Base-by-base conservation (phyloP, 345 rosid species). In the Pseudoturritis turrita region DNA sequence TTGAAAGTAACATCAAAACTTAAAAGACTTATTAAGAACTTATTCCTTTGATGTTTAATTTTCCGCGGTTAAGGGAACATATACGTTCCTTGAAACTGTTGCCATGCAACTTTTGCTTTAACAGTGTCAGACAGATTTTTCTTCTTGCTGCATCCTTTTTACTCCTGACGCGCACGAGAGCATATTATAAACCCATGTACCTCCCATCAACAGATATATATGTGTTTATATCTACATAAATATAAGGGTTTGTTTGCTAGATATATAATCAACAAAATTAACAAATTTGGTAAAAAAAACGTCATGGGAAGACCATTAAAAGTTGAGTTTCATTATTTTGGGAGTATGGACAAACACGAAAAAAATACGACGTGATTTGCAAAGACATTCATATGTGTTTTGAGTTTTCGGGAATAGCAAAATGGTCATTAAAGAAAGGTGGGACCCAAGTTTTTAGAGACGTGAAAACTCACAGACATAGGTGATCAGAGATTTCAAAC, bases 91-190 rank as follows among this genome's bases (percentile, higher is more conserved):
- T 57, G 83, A 74, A 82, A 50, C 51, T 46, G 70, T 72, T 68
- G 80, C 74, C 87, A 68, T 80, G 89, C 85, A 78, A 74, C 87
- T 78, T 81, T 85, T 72, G 62, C 84, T 85, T 76, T 58, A 41
- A 39, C 63, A 62, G 37, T 61, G 57, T 47, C 62, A 66, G 45
- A 36, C 26, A 36, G 17, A 14, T 26, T 17, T 47, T 47, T 18
- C 55, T 33, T 17, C 50, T 44, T 65, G 36, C 21, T 64, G 37
- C 50, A 15, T 59, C 46, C 46, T 74, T 65, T 43, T 17, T 41
- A 51, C 46, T 40, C 25, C 83, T 76, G 84, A 81, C 84, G 56
- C 77, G 77, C 86, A 86, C 84, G 84, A 78, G 80, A 47, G 2
- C 78, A 37, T 47, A 74, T 65, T 26, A 13, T 59, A 52, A 37